phyloP scores from a whole-genome alignment of 768 basidiomycete species.

The Amyloporia xantha region DNA sequence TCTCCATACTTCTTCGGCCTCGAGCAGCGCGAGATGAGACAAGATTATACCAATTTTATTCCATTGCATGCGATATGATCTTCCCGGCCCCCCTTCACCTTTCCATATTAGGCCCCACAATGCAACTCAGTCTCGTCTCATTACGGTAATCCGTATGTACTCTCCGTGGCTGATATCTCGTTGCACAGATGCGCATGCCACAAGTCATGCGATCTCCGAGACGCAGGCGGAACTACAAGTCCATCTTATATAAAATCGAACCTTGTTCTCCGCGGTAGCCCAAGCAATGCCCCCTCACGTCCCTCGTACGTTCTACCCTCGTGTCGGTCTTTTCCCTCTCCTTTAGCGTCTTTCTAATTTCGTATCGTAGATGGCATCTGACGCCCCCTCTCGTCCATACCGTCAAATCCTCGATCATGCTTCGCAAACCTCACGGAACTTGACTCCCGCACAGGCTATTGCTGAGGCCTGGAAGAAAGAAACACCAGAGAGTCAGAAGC shows the following conservation, averaged over 20 bases:
- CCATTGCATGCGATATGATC: not conserved
- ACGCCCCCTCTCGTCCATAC: constrained; percentile 20
- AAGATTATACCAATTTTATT: not conserved
- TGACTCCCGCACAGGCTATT: constrained; percentile 56
- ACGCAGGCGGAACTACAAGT: constrained; percentile 14
- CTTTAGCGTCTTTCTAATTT: constrained; percentile 2
- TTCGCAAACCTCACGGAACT: constrained; percentile 15
- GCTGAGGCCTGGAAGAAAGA: constrained; percentile 64
- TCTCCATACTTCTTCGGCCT: not conserved
- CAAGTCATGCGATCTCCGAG: constrained; percentile 20
- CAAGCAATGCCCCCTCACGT: constrained; percentile 24
- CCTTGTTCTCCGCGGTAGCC: constrained; percentile 18
- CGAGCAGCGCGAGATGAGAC: not conserved
- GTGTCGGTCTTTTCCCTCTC: not conserved
- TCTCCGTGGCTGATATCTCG: constrained; percentile 17
- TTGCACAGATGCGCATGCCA: constrained; percentile 14
- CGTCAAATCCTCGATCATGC: constrained; percentile 17
- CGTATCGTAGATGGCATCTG: constrained; percentile 25
- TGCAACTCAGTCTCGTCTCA: constrained; percentile 13
- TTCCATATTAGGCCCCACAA: constrained; percentile 21
- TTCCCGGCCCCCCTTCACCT: constrained; percentile 17
- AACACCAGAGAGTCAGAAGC: constrained; percentile 50
- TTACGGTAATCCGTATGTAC: constrained; percentile 25
- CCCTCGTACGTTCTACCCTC: constrained; percentile 20
- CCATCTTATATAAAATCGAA: constrained; percentile 26